Evolutionary conservation across 2,329 filamentous ascomycete species (phyloP), one percentile per base, ranked within the genome.

Genomic region (Sclerotinia sclerotiorum): DNA sequence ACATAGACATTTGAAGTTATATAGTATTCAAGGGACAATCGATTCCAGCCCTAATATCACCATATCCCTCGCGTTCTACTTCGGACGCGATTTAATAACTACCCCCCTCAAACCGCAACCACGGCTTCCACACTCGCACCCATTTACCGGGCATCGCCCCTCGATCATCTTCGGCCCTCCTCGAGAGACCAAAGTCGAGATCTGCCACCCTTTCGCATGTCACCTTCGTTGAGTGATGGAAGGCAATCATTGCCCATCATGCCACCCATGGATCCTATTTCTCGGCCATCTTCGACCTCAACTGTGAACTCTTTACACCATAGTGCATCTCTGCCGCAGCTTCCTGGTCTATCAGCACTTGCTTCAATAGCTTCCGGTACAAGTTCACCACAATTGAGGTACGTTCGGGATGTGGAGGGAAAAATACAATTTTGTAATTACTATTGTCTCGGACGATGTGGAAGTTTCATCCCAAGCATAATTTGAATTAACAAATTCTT

Each of bases 121-220:
- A 85, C 83, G 83, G 82, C 85, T 81, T 87, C 84, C 79, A 84
- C 84, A 76, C 83, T 87, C 79, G 84, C 84, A 80, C 82, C 83
- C 68, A 68, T 70, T 69, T 87, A 85, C 76, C 81, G 84, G 83
- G 84, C 85, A 73, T 82, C 85, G 81, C 82, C 84, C 82, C 82
- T 85, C 78, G 85, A 83, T 69, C 76, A 78, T 75, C 78, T 81
- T 76, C 77, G 79, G 74, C 79, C 82, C 72, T 79, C 81, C 48
- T 83, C 84, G 72, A 80, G 83, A 72, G 81, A 84, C 69, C 79
- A 82, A 73, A 77, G 75, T 62, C 80, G 81, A 64, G 79, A 84
- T 72, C 79, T 83, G 75, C 78, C 81, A 44, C 76, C 81, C 21
- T 80, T 82, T 76, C 82, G 79, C 48, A 81, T 79, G 77, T 77